Evolutionary conservation across 192 early-diverging fungal species (phyloP).

Genomic region (Rhizophagus sp.): DNA sequence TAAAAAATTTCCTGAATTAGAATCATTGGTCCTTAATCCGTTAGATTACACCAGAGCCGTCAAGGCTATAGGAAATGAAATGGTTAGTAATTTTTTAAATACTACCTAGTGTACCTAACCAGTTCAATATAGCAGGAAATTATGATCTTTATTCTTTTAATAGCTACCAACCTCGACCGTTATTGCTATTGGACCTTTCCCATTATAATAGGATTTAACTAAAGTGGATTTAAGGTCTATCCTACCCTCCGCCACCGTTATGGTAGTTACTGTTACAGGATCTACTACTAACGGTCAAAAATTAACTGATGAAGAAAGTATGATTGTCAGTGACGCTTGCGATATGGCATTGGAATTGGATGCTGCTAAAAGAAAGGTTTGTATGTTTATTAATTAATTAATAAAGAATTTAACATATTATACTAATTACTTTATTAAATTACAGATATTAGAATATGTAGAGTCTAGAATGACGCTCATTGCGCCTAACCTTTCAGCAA

Average conservation of each 20-base stretch:
- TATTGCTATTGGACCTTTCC: constrained; percentile 9
- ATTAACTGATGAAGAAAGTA: constrained; percentile 62
- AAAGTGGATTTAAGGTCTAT: constrained; percentile 78
- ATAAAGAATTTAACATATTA: neutral
- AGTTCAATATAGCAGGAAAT: neutral
- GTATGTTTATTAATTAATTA: neutral
- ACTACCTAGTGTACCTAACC: neutral
- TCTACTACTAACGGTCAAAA: constrained; percentile 78
- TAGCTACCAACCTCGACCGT: constrained; percentile 11
- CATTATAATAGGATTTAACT: constrained; percentile 63
- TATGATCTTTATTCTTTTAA: constrained; percentile 21
- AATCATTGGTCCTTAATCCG: constrained; percentile 84
- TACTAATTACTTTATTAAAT: constrained; percentile 6
- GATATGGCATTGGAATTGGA: constrained; percentile 77
- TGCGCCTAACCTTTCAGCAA: constrained; percentile 89
- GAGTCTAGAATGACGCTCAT: constrained; percentile 89
- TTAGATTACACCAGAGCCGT: constrained; percentile 89
- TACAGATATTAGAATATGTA: constrained; percentile 83
- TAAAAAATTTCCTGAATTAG: constrained; percentile 87
- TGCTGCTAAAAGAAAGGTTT: constrained; percentile 62
- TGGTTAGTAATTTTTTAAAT: constrained; percentile 26
- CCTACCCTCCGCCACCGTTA: constrained; percentile 78
- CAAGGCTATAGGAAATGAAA: constrained; percentile 74
- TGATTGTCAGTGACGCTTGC: constrained; percentile 74
- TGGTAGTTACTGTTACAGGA: constrained; percentile 91